Evolutionary conservation across 345 rosid species (phyloP).

Genomic region (Iberis pinnata): DNA sequence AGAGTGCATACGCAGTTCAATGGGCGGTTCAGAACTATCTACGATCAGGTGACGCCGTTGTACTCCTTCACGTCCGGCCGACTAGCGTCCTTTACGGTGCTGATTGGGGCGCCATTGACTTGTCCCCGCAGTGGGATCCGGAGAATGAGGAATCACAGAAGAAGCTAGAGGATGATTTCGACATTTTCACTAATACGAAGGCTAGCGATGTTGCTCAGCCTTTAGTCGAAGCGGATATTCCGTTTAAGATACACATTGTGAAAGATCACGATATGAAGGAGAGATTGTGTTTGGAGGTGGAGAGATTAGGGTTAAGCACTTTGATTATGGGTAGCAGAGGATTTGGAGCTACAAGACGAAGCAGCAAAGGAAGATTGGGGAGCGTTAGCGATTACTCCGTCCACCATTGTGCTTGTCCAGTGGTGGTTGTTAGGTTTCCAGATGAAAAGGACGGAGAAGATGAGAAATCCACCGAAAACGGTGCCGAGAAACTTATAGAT

Average conservation of each 20-base stretch:
- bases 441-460: conserved; percentile 44
- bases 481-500: conserved; percentile 1
- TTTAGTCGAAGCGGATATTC: conserved; percentile 51
- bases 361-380: conserved; percentile 56
- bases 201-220: conserved; percentile 64
- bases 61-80: conserved; percentile 69
- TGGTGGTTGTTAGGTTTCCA: conserved; percentile 65
- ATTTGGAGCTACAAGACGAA: conserved; percentile 51
- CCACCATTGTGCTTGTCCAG: conserved; percentile 79
- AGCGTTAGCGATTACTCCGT: conserved; percentile 84
- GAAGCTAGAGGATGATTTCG: conserved; percentile 73
- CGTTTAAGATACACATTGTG: conserved; percentile 74
- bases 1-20: conserved; percentile 70
- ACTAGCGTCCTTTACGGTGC: conserved; percentile 80
- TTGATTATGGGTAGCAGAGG: conserved; percentile 80
- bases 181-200: conserved; percentile 52
- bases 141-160: conserved; percentile 37
- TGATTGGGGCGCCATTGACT: conserved; percentile 75
- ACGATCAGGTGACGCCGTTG: conserved; percentile 71
- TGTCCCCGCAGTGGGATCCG: conserved; percentile 27
- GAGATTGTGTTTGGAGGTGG: conserved; percentile 78
- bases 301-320: conserved; percentile 62
- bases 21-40: conserved; percentile 90
- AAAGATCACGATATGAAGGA: conserved; percentile 93
- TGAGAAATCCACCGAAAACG: background rate